A percentile compares a stretch with the other conserved stretches of the same genome.
Evolutionary conservation across 345 rosid species (phyloP).

Genomic region (Limnanthes douglasii): DNA sequence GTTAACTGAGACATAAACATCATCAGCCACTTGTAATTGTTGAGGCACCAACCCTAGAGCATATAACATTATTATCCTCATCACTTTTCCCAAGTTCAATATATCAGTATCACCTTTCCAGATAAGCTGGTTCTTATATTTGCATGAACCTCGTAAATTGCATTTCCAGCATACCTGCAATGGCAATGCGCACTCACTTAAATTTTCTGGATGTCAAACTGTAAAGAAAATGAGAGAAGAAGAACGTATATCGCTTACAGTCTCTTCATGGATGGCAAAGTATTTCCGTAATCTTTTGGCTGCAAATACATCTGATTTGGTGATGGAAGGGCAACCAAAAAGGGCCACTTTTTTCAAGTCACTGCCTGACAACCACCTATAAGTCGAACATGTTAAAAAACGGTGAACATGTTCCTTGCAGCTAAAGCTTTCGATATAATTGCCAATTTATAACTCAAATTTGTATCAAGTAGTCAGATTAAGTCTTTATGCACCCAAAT

Average conservation of each 20-base stretch:
- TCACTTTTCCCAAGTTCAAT: slow-evolving; percentile 32
- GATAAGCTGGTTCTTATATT: slow-evolving; percentile 37
- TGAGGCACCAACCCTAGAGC: slow-evolving; percentile 38
- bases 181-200: slow-evolving; percentile 6
- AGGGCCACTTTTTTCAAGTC: slow-evolving; percentile 47
- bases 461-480: too few relatives aligned
- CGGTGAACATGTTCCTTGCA: too few relatives aligned
- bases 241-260: slow-evolving; percentile 27
- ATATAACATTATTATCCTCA: slow-evolving; percentile 46
- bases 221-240: not conserved
- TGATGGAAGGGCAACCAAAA: slow-evolving; percentile 61
- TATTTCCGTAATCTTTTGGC: slow-evolving; percentile 60
- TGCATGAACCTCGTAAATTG: slow-evolving; percentile 39
- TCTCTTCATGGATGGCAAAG: slow-evolving; percentile 49
- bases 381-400: too few relatives aligned
- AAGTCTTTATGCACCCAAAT: too few relatives aligned
- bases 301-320: slow-evolving; percentile 28
- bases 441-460: too few relatives aligned
- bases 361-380: slow-evolving; percentile 71
- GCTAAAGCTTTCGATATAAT: too few relatives aligned
- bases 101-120: slow-evolving; percentile 24
- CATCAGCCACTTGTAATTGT: slow-evolving; percentile 31
- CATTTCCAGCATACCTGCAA: slow-evolving; percentile 65
- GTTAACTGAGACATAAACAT: slow-evolving; percentile 33
- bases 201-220: not conserved